A percentile compares a stretch with the other conserved stretches of the same genome.
Evolutionary conservation across 2,329 filamentous ascomycete genomes (phyloP).

Genomic region (Ceratocystis ficicola): DNA sequence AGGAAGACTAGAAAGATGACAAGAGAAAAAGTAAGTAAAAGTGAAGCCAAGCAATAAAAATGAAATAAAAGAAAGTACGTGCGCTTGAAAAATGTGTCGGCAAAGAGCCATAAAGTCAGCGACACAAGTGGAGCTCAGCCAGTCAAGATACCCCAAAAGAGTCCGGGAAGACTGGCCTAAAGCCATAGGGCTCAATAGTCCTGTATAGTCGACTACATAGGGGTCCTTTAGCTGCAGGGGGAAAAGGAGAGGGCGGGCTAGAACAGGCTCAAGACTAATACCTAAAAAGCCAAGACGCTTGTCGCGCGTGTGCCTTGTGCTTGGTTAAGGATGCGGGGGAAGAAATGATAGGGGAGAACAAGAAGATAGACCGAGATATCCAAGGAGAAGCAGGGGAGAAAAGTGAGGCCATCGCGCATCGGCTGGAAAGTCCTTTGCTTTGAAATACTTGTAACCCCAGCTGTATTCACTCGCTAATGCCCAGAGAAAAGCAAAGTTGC

Average conservation of each 20-base stretch:
- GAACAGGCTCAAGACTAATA: neutral
- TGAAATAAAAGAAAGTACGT: neutral
- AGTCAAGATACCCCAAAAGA: neutral
- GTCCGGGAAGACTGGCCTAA: neutral
- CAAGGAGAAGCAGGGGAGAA: too few species aligned
- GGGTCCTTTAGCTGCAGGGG: neutral
- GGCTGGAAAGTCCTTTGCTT: too few species aligned
- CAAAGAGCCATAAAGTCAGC: neutral
- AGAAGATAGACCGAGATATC: too few species aligned
- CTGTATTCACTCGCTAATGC: too few species aligned
- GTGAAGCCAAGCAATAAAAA: neutral
- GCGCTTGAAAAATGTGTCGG: neutral
- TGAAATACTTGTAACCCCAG: too few species aligned
- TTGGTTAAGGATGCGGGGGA: neutral
- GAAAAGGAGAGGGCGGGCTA: neutral
- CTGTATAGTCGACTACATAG: neutral
- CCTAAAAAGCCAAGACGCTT: neutral
- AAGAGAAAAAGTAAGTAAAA: neutral
- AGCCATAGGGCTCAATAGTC: neutral
- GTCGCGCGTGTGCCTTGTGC: conserved; percentile 7
- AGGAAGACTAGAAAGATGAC: neutral
- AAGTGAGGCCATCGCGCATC: too few species aligned
- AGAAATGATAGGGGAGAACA: neutral
- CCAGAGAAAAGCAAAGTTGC: neutral
- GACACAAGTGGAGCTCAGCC: neutral